Evolutionary conservation across 345 rosid species (phyloP), one percentile per base, ranked within the genome.

Genomic region (Brassica juncea): DNA sequence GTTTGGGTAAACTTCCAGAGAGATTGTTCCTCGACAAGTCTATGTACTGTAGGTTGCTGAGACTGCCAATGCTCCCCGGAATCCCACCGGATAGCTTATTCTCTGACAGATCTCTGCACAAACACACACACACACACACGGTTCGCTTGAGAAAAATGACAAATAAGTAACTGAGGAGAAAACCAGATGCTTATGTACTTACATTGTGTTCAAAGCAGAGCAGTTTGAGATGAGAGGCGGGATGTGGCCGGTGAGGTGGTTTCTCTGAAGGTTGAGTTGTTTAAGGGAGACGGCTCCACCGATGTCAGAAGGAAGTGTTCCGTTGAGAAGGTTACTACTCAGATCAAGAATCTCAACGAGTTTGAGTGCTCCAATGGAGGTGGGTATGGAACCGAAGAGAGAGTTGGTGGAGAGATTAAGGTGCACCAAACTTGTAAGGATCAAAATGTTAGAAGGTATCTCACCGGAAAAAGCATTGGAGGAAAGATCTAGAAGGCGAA

Each of bases 11-110:
- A 72, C 84, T 80, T 79, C 97, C 97, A 1, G 86, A 84, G 60
- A 94, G 90, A 62, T 77, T 71, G 84, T 94, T 94, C 31, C 79
- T 80, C 1, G 99, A 94, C 61, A 92, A 80, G 85, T 93, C 98
- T 37, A 93, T 91, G 69, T 84, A 72, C 75, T 86, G 57, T 35
- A 94, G 94, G 81, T 82, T 84, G 67, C 86, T 75, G 32, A 94
- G 85, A 76, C 87, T 87, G 23, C 88, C 90, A 68, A 91, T 75
- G 75, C 86, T 89, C 21, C 85, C 78, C 62, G 99, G 97, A 47
- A 94, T 82, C 21, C 79, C 79, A 42, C 98, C 97, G 2, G 91
- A 85, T 66, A 94, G 83, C 57, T 87, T 86, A 85, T 94, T 94
- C 66, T 72, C 84, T 15, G 93, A 87, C 23, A 94, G 80, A 77